These are phyloP conservation scores for Rhytidhysteron rufulum DNA, from an alignment of 2,329 filamentous ascomycete species.

Conservation along the genomic window DNA sequence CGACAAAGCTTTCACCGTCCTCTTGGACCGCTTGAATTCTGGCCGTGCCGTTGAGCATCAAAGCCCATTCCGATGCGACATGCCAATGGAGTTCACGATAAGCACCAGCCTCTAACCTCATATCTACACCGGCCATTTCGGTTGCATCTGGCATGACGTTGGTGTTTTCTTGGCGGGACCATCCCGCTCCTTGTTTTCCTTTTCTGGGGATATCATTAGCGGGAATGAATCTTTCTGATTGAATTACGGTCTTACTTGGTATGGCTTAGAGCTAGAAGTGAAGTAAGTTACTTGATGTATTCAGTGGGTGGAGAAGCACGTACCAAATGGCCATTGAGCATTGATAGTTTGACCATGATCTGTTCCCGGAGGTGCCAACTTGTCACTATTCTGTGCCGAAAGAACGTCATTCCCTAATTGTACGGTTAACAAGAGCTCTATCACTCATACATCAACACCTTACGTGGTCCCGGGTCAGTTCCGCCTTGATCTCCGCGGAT, in stretches of 20 bases:
- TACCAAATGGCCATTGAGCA: conserved; percentile 53
- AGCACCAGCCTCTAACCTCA: conserved; percentile 10
- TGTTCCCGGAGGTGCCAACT: conserved; percentile 52
- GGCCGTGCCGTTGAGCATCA: conserved; percentile 37
- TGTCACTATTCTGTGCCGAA: conserved; percentile 53
- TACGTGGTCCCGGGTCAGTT: conserved; percentile 52
- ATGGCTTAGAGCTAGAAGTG: conserved; percentile 1
- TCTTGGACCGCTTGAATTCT: conserved; percentile 20
- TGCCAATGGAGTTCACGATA: conserved; percentile 26
- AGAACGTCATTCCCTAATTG: conserved; percentile 41
- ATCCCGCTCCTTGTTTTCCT: conserved; percentile 48
- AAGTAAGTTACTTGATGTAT: neutral
- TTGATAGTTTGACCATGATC: conserved; percentile 48
- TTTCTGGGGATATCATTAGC: conserved; percentile 17
- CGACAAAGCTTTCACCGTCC: conserved; percentile 10
- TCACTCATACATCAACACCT: conserved; percentile 4
- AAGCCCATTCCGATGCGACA: conserved; percentile 36
- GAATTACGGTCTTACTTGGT: conserved; percentile 6
- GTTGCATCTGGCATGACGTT: conserved; percentile 44
- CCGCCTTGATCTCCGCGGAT: conserved; percentile 50
- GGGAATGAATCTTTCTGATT: neutral
- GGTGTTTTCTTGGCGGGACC: conserved; percentile 53
- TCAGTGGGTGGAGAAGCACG: too few relatives aligned
- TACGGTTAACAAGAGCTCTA: neutral
- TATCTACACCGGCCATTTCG: conserved; percentile 11